These are phyloP conservation scores for Nicotiana otophora DNA, from an alignment of 257 asterid genomes.

Conservation along the genomic window DNA sequence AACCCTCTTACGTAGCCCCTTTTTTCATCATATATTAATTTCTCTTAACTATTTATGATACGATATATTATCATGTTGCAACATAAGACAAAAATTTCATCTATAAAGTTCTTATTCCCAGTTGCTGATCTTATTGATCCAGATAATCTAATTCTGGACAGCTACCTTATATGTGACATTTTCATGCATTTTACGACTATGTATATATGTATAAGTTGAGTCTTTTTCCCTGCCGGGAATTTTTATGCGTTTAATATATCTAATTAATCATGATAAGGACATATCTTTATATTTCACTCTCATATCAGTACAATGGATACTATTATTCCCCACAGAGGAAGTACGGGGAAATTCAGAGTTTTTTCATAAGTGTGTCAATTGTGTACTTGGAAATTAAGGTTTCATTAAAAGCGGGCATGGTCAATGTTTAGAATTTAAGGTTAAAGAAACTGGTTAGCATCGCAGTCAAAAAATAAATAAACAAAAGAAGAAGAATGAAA, in stretches of 20 bases:
- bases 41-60: background rate
- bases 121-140: background rate
- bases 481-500: background rate
- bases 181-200: background rate
- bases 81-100: constrained; percentile 12
- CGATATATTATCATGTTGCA: constrained; percentile 6
- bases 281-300: background rate
- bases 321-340: background rate
- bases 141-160: background rate
- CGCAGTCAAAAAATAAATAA: background rate
- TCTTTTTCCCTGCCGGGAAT: background rate
- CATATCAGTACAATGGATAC: background rate
- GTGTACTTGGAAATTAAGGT: background rate
- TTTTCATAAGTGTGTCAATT: background rate
- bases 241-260: background rate
- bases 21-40: constrained; percentile 28
- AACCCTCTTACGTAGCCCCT: constrained; percentile 27
- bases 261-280: background rate
- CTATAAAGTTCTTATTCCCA: background rate
- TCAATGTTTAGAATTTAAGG: background rate
- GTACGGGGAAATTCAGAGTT: background rate
- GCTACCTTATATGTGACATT: background rate
- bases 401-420: background rate
- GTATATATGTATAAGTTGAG: background rate
- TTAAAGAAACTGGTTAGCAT: background rate